phyloP scores from a whole-genome alignment of 2,329 filamentous ascomycete species.

The Parastagonospora nodorum region DNA sequence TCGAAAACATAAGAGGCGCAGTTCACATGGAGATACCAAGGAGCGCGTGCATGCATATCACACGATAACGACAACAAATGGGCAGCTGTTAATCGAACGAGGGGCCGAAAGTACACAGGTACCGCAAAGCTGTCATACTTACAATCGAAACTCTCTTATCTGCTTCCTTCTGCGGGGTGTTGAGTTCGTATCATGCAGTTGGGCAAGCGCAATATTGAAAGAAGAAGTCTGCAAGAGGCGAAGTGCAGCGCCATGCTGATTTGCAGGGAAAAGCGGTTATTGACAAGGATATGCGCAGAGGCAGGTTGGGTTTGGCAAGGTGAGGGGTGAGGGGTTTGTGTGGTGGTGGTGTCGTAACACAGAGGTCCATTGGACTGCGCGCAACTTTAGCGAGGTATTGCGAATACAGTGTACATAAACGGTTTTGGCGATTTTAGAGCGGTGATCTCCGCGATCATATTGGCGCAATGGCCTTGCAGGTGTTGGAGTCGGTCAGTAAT shows the following conservation, averaged over 20 bases:
- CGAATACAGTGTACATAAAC: conserved; percentile 24
- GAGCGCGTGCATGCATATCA: conserved; percentile 9
- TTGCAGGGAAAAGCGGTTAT: conserved; percentile 20
- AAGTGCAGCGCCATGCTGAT: conserved; percentile 1
- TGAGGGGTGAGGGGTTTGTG: conserved; percentile 23
- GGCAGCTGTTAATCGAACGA: conserved; percentile 12
- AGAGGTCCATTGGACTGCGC: conserved; percentile 20
- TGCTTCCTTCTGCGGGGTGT: conserved; percentile 15
- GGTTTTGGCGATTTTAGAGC: conserved; percentile 15
- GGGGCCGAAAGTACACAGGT: conserved; percentile 12
- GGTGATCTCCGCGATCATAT: conserved; percentile 11
- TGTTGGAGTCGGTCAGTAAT: not conserved
- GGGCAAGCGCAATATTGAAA: conserved; percentile 8
- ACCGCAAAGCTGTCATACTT: conserved; percentile 14
- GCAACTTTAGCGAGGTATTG: conserved; percentile 18
- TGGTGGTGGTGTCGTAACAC: conserved; percentile 22
- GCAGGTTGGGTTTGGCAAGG: conserved; percentile 18
- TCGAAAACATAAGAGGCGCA: conserved; percentile 19
- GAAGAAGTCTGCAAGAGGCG: conserved; percentile 8
- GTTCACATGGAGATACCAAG: conserved; percentile 5
- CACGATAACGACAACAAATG: conserved; percentile 16
- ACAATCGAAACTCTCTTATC: conserved; percentile 15
- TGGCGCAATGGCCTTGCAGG: not conserved
- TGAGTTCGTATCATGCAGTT: conserved; percentile 26
- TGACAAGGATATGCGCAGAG: conserved; percentile 7